Base-by-base conservation (phyloP, 2,329 filamentous ascomycete species). In the Sporothrix variecibatus region DNA sequence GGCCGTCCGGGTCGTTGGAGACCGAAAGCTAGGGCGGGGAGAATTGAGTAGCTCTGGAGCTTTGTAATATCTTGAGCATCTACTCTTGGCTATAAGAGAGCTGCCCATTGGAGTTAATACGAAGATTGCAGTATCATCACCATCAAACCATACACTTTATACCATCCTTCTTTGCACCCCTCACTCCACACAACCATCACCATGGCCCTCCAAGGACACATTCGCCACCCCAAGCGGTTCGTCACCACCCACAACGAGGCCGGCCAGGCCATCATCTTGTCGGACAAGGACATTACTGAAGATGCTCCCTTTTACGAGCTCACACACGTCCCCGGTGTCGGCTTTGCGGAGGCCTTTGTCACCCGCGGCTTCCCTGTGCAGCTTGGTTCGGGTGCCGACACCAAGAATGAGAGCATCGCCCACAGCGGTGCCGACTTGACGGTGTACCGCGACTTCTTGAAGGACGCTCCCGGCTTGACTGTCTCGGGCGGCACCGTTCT, bases 191-290 rank as follows among this genome's bases (percentile, higher is more conserved):
- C 23, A 28, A 28, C 28, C 56, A 1, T n/a, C 28, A 34, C 4
- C 2, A 62, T 62, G 58, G 58, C 58, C 17, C 56, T 34, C 12
- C 58, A 62, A 62, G 58, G 58, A 2, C 34, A 62, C 28, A 28
- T 62, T 31, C 58, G 58, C 28, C 58, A 34, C 2, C 58, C 58
- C 28, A 62, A 62, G 58, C 58, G 58, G 58, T 62, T n/a, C 58
- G 9, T 62, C 7, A 62, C 58, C 6, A 34, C 58, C 11, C 58
- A 62, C 58, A 62, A 62, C 58, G 58, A 62, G 58, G 58, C 28
- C 17, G 58, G 58, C 58, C 58, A 38, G 58, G 28, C 58, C 5
- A 17, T 34, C 6, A 28, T 62, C 2, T 31, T 62, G 26, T 6
- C 34, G 1, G 58, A 62, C 58, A 62, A 62, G 31, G 31, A 62